Base-by-base conservation (phyloP, 176 grass and related monocot species). In the Tuctoria greenei region DNA sequence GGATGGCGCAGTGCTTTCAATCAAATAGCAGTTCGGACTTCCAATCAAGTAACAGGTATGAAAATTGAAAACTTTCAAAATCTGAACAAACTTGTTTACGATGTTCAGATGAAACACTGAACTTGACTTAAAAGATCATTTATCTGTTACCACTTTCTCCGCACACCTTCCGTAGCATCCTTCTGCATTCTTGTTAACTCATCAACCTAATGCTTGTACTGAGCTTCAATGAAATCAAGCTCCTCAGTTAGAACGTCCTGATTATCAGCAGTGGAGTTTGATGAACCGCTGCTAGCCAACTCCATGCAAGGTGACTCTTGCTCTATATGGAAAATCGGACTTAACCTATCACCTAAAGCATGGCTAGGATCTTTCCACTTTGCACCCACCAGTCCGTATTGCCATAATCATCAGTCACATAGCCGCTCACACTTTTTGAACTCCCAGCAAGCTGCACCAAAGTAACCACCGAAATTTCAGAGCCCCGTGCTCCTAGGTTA, bases 131-230 rank as follows among this genome's bases (percentile, higher is more conserved):
- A 77, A 43, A 39, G 66, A 81, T 82, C 54, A 82, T 66, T 84
- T 43, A 46, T 46, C 38, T 46, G 55, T 70, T 23, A 67, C 81
- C 80, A 93, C 60, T 76, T 92, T 56, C 83, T 91, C 43, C n/a
- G 79, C 41, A 73, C 88, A 73, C 85, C 88, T 72, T 89, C 57
- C 72, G 79, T 72, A 46, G 83, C 86, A 39, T 86, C 82, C 65
- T 90, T 82, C 57, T 86, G 56, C 89, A 92, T 90, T 64, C 49
- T 92, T 47, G 84, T 87, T 49, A 97, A 69, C 52, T 94, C 95
- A 84, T 87, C 63, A 72, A 94, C 83, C 57, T 81, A 81, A 72
- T 62, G 81, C 56, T 87, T 74, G 58, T 88, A 92, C n/a, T 92
- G 78, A 64, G 82, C 75, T 84, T 89, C 88, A 81, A 97, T 92